Percentiles rank a stretch among this genome's conserved stretches.
Evolutionary conservation across 1,284 basidiomycete species (phyloP).

Genomic region (Rhodotorula glutinis): DNA sequence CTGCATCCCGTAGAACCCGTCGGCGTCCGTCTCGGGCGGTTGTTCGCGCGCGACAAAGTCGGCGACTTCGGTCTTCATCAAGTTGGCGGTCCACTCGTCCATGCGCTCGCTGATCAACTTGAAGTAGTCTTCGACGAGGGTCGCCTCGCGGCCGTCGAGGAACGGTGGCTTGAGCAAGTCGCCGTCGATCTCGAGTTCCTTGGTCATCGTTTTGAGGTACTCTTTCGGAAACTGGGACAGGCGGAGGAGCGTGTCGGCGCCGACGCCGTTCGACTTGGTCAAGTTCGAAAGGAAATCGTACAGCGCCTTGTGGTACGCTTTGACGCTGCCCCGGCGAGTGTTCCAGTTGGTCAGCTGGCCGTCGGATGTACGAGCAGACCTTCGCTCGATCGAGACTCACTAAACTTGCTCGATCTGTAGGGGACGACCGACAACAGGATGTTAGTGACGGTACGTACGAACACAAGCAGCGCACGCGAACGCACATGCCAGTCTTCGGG

Average conservation of each 20-base stretch:
- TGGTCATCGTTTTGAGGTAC: constrained; percentile 85
- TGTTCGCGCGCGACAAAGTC: constrained; percentile 79
- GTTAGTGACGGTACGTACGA: not conserved
- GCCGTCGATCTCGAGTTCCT: constrained; percentile 76
- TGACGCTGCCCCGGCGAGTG: constrained; percentile 64
- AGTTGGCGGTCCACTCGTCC: constrained; percentile 93
- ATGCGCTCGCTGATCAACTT: constrained; percentile 89
- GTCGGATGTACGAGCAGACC: not conserved
- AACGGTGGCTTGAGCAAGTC: constrained; percentile 83
- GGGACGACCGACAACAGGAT: not conserved
- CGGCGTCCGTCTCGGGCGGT: constrained; percentile 81
- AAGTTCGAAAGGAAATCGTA: constrained; percentile 71
- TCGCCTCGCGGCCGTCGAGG: constrained; percentile 88
- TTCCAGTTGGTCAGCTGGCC: not conserved
- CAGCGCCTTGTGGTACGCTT: constrained; percentile 88
- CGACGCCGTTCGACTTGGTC: constrained; percentile 62
- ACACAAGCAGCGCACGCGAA: not conserved
- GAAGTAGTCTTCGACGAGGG: constrained; percentile 93
- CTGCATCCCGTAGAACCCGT: constrained; percentile 86
- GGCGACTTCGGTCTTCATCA: constrained; percentile 85
- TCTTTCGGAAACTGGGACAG: constrained; percentile 93
- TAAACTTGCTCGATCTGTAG: constrained; percentile 33
- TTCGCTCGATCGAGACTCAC: too few relatives aligned
- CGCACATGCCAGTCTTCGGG: constrained; percentile 61
- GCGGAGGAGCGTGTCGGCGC: constrained; percentile 78